Base-by-base conservation (phyloP, 345 rosid genomes). In the Sonneratia alba region DNA sequence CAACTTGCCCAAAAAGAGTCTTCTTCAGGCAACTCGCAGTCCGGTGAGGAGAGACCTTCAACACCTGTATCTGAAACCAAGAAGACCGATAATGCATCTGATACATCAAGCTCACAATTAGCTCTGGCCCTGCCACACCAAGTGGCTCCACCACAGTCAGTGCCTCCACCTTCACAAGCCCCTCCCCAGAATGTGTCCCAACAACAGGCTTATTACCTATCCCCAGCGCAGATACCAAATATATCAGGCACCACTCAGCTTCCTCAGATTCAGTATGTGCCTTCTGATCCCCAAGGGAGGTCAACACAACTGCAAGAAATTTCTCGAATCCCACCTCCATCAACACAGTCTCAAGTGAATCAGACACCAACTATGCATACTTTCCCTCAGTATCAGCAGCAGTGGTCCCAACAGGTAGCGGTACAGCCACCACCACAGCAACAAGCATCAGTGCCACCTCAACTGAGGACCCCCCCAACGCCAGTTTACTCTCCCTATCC, bases 91-190 rank as follows among this genome's bases (percentile, higher is more conserved):
- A 83, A 77, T 72, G 1, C 82, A 68, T 71, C 91, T 71, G 96
- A 92, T 73, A 70, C 82, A 68, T 83, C 81, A 27, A 91, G 86
- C 77, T 92, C 91, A 76, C 98, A 92, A 76, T 80, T 96, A 76
- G 99, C 93, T 79, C 87, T 96, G 71, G 97, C 94, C 76, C 80
- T 96, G 45, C 97, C 97, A 21, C 96, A 86, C 79, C 97, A 95
- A 79, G 81, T 95, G 61, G 71, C 87, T 27, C 86, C 88, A 14
- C 99, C 88, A 75, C 91, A 78, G 67, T 72, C 81, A 16, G 83
- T 81, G 77, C 79, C 79, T 6, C 84, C 82, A 24, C 87, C 77
- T 4, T 36, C 86, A 21, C 95, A 87, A 74, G 70, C 79, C 69
- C 80, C 84, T 7, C 84, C 85, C 1, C 93, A 81, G 81, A 84